Conservation (phyloP, 495 filamentous ascomycete species). For the Cudoniella acicularis region DNA sequence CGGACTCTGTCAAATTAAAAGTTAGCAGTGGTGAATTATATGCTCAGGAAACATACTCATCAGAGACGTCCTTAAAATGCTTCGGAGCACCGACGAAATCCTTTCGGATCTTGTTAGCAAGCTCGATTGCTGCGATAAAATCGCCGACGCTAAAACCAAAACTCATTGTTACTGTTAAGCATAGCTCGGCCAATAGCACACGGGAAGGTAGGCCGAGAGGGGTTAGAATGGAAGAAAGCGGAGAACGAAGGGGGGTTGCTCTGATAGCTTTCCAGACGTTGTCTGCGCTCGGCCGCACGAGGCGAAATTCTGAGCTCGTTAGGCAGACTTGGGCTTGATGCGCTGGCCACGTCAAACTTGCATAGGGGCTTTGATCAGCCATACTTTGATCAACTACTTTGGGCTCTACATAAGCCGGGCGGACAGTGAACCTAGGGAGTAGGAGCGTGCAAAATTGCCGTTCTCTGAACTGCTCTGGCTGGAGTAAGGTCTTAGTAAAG, state of each 20-base stretch:
- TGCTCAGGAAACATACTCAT: constrained; percentile 13
- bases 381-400: no score
- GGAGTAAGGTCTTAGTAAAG: no score
- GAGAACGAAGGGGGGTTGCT: no score
- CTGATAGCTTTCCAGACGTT: no score
- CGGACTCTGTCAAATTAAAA: constrained; percentile 16
- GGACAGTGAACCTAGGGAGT: neutral
- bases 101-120: constrained; percentile 26
- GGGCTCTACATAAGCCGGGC: neutral
- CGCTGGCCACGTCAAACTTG: constrained; percentile 3
- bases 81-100: constrained; percentile 27
- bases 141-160: constrained; percentile 25
- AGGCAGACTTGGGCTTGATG: constrained; percentile 9
- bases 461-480: constrained; percentile 7
- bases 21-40: neutral
- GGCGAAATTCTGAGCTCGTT: no score
- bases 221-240: no score
- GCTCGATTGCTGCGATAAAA: constrained; percentile 21
- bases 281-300: no score
- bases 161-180: constrained; percentile 35
- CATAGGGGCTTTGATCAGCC: neutral
- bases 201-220: no score
- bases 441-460: neutral
- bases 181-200: no score
- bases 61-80: constrained; percentile 27